Percentiles rank a stretch among this genome's conserved stretches.
phyloP scores from a whole-genome alignment of 1,284 basidiomycete species.

The Ceratobasidium sp. region DNA sequence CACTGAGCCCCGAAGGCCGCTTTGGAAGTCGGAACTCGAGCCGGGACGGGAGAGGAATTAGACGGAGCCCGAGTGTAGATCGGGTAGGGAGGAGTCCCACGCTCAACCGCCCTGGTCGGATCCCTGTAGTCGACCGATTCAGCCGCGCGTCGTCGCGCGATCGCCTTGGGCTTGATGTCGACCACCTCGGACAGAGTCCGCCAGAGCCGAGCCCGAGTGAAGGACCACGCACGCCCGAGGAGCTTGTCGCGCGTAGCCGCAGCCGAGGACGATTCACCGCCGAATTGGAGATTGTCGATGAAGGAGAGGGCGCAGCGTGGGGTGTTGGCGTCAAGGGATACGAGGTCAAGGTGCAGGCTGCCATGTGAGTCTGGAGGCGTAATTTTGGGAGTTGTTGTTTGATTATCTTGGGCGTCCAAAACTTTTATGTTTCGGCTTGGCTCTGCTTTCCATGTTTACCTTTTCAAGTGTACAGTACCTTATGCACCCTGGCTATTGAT shows the following conservation, averaged over 20 bases:
- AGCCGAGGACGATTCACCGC: slow-evolving; percentile 33
- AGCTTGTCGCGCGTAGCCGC: slow-evolving; percentile 29
- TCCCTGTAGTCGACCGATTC: neutral
- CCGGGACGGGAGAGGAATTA: neutral
- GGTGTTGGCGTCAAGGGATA: slow-evolving; percentile 1
- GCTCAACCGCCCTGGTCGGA: neutral
- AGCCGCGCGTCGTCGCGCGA: neutral
- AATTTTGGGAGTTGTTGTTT: neutral
- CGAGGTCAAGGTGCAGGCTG: neutral
- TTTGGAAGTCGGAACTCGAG: slow-evolving; percentile 4
- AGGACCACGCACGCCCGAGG: slow-evolving; percentile 39
- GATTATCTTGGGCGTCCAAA: neutral
- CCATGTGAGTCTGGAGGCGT: neutral
- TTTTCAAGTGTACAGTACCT: slow-evolving; percentile 7
- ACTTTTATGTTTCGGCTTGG: neutral
- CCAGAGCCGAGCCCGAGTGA: slow-evolving; percentile 24
- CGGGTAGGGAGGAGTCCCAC: neutral
- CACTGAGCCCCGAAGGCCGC: slow-evolving; percentile 29
- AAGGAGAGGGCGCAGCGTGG: slow-evolving; percentile 12
- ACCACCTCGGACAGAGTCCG: slow-evolving; percentile 19
- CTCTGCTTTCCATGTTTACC: neutral
- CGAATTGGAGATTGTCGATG: slow-evolving; percentile 25
- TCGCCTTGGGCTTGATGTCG: slow-evolving; percentile 8
- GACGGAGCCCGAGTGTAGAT: neutral
- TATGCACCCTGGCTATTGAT: slow-evolving; percentile 10